Evolutionary conservation across 2,329 filamentous ascomycete species (phyloP).

Genomic region (Alternaria brassicae): DNA sequence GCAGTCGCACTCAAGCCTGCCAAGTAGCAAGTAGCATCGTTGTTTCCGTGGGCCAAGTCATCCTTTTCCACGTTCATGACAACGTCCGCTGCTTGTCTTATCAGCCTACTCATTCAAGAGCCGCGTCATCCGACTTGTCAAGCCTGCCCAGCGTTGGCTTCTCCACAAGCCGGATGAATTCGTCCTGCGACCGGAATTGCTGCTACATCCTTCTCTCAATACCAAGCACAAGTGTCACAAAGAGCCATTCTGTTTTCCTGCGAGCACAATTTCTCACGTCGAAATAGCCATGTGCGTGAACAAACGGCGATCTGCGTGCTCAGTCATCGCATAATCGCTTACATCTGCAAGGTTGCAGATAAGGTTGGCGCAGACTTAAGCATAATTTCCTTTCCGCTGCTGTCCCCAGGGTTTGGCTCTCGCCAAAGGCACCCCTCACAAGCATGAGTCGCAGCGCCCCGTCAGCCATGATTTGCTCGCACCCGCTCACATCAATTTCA

Average conservation of each 20-base stretch:
- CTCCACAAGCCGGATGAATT: conserved; percentile 13
- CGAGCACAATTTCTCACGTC: not conserved
- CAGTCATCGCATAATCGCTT: conserved; percentile 36
- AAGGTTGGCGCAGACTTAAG: conserved; percentile 49
- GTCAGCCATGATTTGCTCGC: conserved; percentile 8
- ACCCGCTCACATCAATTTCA: not conserved
- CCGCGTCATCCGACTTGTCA: conserved; percentile 43
- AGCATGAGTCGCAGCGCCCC: conserved; percentile 2
- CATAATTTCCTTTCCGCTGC: conserved; percentile 44
- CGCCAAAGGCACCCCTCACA: conserved; percentile 21
- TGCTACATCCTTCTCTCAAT: not conserved
- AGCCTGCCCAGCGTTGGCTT: conserved; percentile 20
- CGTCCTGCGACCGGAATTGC: not conserved
- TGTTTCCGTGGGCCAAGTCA: conserved; percentile 41
- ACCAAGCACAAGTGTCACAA: not conserved
- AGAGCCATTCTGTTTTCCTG: not conserved
- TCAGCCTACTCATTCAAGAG: conserved; percentile 30
- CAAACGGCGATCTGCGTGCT: conserved; percentile 1
- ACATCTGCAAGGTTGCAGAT: conserved; percentile 40
- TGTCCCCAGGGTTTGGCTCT: conserved; percentile 25
- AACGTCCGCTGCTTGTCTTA: conserved; percentile 28
- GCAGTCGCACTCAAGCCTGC: conserved; percentile 43
- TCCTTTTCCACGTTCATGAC: conserved; percentile 23
- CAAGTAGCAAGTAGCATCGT: conserved; percentile 42
- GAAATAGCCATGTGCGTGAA: not conserved